These are phyloP conservation scores for Cytospora piceae DNA, from an alignment of 2,329 filamentous ascomycete species.

Conservation along the genomic window DNA sequence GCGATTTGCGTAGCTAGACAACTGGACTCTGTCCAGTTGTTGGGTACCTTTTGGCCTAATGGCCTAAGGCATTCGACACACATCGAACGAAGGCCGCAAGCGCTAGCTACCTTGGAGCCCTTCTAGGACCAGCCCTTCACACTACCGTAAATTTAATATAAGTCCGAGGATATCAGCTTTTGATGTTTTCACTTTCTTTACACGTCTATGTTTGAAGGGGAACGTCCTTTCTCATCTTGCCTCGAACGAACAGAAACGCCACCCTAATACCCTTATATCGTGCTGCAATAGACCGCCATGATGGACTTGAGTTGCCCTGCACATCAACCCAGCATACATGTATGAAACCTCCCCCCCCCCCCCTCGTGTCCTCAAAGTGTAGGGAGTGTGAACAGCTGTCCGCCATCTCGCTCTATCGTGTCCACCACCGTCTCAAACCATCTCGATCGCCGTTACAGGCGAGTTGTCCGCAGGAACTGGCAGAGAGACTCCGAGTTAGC, in stretches of 20 bases:
- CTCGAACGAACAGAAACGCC: neutral
- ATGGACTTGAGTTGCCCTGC: neutral
- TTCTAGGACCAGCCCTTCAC: no score
- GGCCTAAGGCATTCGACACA: no score
- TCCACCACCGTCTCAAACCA: conserved; percentile 15
- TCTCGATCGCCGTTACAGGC: conserved; percentile 27
- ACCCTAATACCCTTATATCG: neutral
- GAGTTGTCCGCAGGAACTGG: conserved; percentile 15
- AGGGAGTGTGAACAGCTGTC: neutral
- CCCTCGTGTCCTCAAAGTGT: neutral
- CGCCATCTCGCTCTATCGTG: neutral
- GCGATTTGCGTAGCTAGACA: no score
- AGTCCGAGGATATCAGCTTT: no score
- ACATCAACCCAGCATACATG: neutral
- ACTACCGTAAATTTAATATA: no score
- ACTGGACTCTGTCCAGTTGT: no score
- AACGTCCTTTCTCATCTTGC: no score
- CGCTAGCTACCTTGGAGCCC: no score
- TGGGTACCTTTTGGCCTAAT: no score
- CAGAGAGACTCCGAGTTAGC: neutral
- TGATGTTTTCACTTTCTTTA: no score
- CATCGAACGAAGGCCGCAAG: no score
- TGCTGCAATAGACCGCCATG: neutral
- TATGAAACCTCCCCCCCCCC: neutral
- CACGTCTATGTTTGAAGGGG: no score